Base-by-base conservation (phyloP, 1,284 basidiomycete species). In the Tilletia indica region DNA sequence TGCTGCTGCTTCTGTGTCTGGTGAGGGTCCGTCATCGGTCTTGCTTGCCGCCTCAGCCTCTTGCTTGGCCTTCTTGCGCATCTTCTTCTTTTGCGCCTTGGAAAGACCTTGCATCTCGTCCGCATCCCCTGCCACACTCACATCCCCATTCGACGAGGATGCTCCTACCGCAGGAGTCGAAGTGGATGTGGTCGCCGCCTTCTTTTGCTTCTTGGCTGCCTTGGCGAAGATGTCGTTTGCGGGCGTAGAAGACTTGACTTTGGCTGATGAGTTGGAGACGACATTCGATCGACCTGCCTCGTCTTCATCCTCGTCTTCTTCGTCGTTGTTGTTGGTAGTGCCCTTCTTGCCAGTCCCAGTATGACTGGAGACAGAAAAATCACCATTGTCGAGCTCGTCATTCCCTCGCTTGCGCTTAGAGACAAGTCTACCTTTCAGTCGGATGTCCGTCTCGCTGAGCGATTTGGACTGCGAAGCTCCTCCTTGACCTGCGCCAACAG, bases 31-130 rank as follows among this genome's bases (percentile, higher is more conserved):
- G 25, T 31, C 25, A 31, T 31, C 25, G 25, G 25, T 31, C 25
- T 31, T 31, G 25, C 25, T 31, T 0, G 25, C 45, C 19, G 54
- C 3, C 67, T 69, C 16, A 47, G 64, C 71, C 19, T 71, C 71
- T 0, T 72, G 42, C 9, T 72, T 75, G 67, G 74, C 74, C 67
- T 74, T 74, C 66, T 79, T 77, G 67, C 77, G 79, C 72, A 79
- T 70, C 75, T 80, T 80, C 21, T 82, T 82, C 19, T 77, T 71
- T 66, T 82, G 80, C 31, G 78, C 68, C 70, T 82, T 82, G 72
- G 72, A 76, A 36, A 82, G 75, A 34, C 71, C 73, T 14, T 72
- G 69, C 3, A 77, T 63, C 45, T 76, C 75, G 31, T 73, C 45
- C 21, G 42, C 48, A 47, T 76, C 70, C 9, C 73, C 74, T 21